Conservation (phyloP, 2,329 filamentous ascomycete species). For the Leptosphaerulina australis region DNA sequence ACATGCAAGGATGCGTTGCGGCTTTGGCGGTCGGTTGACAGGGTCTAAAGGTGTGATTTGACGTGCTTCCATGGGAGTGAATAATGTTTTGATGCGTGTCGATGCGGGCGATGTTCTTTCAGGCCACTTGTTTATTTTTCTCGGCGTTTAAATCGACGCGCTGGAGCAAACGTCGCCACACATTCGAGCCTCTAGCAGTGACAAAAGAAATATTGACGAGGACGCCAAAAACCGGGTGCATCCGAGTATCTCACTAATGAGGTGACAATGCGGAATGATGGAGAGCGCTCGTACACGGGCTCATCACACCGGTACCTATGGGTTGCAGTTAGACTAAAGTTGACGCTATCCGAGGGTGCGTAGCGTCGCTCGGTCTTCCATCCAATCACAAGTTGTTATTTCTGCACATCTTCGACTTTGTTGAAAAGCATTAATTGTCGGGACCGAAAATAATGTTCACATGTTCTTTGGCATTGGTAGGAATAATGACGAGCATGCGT, state of each 20-base stretch:
- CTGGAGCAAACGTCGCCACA: too few relatives aligned
- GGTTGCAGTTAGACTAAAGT: too few relatives aligned
- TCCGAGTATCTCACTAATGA: neutral
- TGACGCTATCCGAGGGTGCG: too few relatives aligned
- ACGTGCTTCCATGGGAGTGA: conserved; percentile 21
- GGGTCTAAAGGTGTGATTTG: conserved; percentile 9
- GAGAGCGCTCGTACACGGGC: neutral
- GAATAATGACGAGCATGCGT: neutral
- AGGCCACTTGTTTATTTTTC: too few relatives aligned
- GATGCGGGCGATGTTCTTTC: neutral
- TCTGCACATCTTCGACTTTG: neutral
- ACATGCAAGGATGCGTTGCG: conserved; percentile 61
- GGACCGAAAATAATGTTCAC: neutral
- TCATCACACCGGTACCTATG: too few relatives aligned
- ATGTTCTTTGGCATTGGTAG: too few relatives aligned
- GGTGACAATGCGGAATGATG: neutral
- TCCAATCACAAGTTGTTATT: neutral
- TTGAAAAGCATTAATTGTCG: neutral
- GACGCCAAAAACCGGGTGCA: neutral
- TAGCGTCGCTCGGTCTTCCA: neutral
- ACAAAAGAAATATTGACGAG: neutral
- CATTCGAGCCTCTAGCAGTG: too few relatives aligned
- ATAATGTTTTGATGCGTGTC: neutral
- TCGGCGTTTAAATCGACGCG: too few relatives aligned
- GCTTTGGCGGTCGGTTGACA: conserved; percentile 27